phyloP scores from a whole-genome alignment of 208 protist genomes.

The Porcisia hertigi region DNA sequence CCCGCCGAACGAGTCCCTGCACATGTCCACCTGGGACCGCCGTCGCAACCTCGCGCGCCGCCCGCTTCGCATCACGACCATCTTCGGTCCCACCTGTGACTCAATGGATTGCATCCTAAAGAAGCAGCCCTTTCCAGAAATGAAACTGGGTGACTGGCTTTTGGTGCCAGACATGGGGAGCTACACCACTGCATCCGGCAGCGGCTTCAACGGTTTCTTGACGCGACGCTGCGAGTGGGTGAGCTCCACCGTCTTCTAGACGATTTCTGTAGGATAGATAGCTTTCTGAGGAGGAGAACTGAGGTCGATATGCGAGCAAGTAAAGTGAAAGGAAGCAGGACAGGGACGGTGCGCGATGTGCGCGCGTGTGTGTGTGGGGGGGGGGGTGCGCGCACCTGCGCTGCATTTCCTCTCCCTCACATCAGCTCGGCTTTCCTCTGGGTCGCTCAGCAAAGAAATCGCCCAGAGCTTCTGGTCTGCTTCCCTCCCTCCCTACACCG shows the following conservation, averaged over 20 bases:
- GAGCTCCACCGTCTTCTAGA: conserved; percentile 38
- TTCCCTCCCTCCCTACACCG: too few species aligned
- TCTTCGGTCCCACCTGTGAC: conserved; percentile 91
- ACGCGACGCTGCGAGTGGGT: conserved; percentile 55
- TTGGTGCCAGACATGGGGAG: conserved; percentile 80
- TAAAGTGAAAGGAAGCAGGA: too few species aligned
- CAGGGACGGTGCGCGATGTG: too few species aligned
- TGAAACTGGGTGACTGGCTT: conserved; percentile 84
- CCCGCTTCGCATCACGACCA: conserved; percentile 53
- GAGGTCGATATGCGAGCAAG: too few species aligned
- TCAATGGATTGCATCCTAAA: conserved; percentile 81
- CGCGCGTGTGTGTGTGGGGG: too few species aligned
- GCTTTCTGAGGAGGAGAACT: too few species aligned
- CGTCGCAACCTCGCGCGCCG: conserved; percentile 22
- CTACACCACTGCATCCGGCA: conserved; percentile 79
- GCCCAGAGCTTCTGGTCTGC: too few species aligned
- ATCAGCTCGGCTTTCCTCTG: too few species aligned
- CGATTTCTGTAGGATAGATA: not conserved
- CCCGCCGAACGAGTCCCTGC: conserved; percentile 23
- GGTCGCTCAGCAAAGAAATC: too few species aligned
- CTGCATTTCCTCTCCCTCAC: too few species aligned
- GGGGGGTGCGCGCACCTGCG: too few species aligned
- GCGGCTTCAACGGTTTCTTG: conserved; percentile 84
- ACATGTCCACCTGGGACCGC: conserved; percentile 23
- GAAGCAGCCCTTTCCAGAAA: conserved; percentile 65